Evolutionary conservation across 495 filamentous ascomycete genomes (phyloP), one percentile per base, ranked within the genome.

Genomic region (Amorphotheca resinae): DNA sequence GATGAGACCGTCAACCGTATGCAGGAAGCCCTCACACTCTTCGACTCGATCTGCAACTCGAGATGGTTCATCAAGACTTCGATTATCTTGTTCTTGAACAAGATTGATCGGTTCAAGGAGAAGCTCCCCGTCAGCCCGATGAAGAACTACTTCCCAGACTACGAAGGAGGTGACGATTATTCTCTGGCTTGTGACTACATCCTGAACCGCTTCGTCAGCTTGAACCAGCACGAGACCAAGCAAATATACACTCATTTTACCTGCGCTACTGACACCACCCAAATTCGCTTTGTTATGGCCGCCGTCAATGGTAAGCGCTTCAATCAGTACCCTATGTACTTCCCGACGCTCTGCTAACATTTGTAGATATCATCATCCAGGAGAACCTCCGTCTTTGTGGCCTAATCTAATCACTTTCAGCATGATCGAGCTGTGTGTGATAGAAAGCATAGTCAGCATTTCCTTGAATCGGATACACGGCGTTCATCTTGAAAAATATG

Each of bases 171-270:
- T 54, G 80, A 87, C 43, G 87, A 95, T 65, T 94, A 95, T 58
- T 76, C 79, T 37, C 80, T 85, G 38, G 88, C 88, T 28, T 95
- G 88, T 63, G 88, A 95, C 62, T 95, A 95, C 63, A 95, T 95
- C 54, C 76, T 95, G 48, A 93, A 94, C 72, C 80, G 88, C 49
- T 95, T 95, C 63, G 88, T 95, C 46, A 89, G 84, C 58, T 69
- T 98, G 51, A 95, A 96, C 68, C 91, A 96, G 63, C 87, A 93
- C 58, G 91, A 95, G 66, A 93, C 87, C 43, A 98, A 98, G 72
- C 91, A 98, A 62, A 95, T 98, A 64, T 98, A 98, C 68, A 96
- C 93, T 36, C 89, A 98, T 66, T 95, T 96, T 69, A 98, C 91
- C 42, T 96, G 93, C 59, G 91, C 91, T 21, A 96, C 91, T 20